Conservation (phyloP, 768 basidiomycete species). For the Crassisporium funariophilum region DNA sequence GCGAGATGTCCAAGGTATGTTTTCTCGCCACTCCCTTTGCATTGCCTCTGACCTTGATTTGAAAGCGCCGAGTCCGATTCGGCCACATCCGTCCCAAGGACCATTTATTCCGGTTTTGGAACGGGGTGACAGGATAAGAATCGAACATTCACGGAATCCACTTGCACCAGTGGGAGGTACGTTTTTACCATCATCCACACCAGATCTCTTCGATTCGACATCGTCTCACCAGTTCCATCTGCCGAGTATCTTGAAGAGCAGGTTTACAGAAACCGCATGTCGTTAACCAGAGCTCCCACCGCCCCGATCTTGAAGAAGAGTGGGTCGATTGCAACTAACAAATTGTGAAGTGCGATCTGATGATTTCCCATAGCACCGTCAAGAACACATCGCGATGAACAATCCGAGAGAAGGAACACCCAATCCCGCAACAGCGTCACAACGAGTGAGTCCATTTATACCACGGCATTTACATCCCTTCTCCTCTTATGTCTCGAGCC, state of each 20-base stretch:
- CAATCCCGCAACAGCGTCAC: too few relatives aligned
- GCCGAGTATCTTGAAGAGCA: slow-evolving; percentile 27
- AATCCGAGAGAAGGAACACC: too few relatives aligned
- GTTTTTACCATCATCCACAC: slow-evolving; percentile 13
- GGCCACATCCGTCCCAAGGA: slow-evolving; percentile 31
- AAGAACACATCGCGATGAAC: too few relatives aligned
- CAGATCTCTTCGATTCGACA: slow-evolving; percentile 8
- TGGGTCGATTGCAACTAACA: too few relatives aligned
- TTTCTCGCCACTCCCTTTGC: slow-evolving; percentile 8
- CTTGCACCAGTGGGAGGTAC: slow-evolving; percentile 24
- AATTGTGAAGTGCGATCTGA: too few relatives aligned
- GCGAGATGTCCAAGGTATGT: slow-evolving; percentile 25
- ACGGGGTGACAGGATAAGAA: slow-evolving; percentile 16
- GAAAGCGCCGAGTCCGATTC: slow-evolving; percentile 29
- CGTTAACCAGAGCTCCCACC: too few relatives aligned
- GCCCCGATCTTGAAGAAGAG: too few relatives aligned
- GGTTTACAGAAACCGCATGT: slow-evolving; percentile 9
- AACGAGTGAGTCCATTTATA: too few relatives aligned
- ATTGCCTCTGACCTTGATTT: slow-evolving; percentile 12
- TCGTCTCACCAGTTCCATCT: slow-evolving; percentile 21
- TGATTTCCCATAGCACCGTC: too few relatives aligned
- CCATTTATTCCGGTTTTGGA: slow-evolving; percentile 25
- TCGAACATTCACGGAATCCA: slow-evolving; percentile 17
- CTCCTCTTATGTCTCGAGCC: too few relatives aligned
- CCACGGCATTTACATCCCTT: too few relatives aligned